Evolutionary conservation across 2,329 filamentous ascomycete species (phyloP).

Genomic region (Arthrobotrys iridis): DNA sequence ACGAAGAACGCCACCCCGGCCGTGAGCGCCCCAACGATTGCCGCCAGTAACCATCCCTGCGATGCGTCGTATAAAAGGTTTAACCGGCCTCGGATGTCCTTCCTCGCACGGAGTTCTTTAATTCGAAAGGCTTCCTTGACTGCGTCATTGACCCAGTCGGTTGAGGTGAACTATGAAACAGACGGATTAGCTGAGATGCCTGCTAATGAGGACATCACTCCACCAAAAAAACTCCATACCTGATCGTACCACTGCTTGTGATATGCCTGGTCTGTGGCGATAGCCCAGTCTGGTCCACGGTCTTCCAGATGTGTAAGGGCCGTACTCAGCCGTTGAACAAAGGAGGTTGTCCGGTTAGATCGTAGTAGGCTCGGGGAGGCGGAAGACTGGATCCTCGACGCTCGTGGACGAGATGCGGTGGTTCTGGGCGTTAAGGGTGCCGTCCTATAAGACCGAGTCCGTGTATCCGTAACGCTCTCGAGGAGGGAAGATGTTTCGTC

Average conservation of each 20-base stretch:
- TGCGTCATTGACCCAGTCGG: slow-evolving; percentile 93
- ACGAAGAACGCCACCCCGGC: slow-evolving; percentile 88
- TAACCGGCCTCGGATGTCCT: slow-evolving; percentile 83
- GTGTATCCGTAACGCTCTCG: slow-evolving; percentile 58
- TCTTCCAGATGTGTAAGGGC: slow-evolving; percentile 69
- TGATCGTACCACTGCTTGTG: slow-evolving; percentile 84
- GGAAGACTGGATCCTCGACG: slow-evolving; percentile 59
- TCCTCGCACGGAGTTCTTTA: slow-evolving; percentile 81
- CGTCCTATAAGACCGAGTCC: slow-evolving; percentile 62
- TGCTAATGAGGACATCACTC: not conserved
- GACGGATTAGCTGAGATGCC: slow-evolving; percentile 3
- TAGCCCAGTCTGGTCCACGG: slow-evolving; percentile 60
- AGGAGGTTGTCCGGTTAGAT: slow-evolving; percentile 66
- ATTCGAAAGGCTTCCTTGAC: slow-evolving; percentile 93
- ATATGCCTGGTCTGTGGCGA: slow-evolving; percentile 79
- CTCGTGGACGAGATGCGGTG: slow-evolving; percentile 57
- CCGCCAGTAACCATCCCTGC: slow-evolving; percentile 94
- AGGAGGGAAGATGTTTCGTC: slow-evolving; percentile 66
- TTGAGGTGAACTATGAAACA: slow-evolving; percentile 58
- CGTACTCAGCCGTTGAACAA: slow-evolving; percentile 69
- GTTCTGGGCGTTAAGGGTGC: slow-evolving; percentile 62
- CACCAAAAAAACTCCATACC: slow-evolving; percentile 52
- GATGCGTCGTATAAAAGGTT: slow-evolving; percentile 81
- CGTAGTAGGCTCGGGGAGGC: slow-evolving; percentile 59
- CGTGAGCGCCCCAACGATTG: slow-evolving; percentile 85